phyloP scores from a whole-genome alignment of 495 filamentous ascomycete genomes.

The Xylaria curta region DNA sequence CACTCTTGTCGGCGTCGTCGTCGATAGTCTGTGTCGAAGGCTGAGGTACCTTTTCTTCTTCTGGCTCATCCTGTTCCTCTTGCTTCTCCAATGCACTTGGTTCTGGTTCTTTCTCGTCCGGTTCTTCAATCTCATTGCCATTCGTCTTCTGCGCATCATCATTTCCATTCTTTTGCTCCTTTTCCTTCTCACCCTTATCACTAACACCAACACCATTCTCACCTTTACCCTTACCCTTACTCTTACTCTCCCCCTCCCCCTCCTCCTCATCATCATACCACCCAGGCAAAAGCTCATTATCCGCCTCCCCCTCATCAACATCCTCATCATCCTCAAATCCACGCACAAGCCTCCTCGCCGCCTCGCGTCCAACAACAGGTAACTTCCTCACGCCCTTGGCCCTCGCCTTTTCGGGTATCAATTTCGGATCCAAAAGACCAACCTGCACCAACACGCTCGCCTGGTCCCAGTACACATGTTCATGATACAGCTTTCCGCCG shows the following conservation, averaged over 20 bases:
- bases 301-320: conserved; percentile 53
- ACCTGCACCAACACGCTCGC: conserved; percentile 76
- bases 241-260: not conserved
- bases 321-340: conserved; percentile 56
- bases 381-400: conserved; percentile 53
- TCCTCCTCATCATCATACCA: conserved; percentile 47
- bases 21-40: too few relatives aligned
- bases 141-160: not conserved
- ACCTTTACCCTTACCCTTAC: not conserved
- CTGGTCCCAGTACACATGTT: conserved; percentile 83
- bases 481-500: conserved; percentile 67
- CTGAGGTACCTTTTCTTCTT: not conserved
- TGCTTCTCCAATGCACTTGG: not conserved
- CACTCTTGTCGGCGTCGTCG: not conserved
- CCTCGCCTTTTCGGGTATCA: conserved; percentile 52
- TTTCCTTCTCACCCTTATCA: not conserved
- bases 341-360: conserved; percentile 65
- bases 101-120: not conserved
- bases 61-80: not conserved
- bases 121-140: not conserved
- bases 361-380: conserved; percentile 70
- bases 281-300: conserved; percentile 66
- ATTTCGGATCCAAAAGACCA: conserved; percentile 68
- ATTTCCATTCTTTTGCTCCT: not conserved
- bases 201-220: conserved; percentile 14